Evolutionary conservation across 306 rosid species (phyloP).

Genomic region (Prosopis cineraria): DNA sequence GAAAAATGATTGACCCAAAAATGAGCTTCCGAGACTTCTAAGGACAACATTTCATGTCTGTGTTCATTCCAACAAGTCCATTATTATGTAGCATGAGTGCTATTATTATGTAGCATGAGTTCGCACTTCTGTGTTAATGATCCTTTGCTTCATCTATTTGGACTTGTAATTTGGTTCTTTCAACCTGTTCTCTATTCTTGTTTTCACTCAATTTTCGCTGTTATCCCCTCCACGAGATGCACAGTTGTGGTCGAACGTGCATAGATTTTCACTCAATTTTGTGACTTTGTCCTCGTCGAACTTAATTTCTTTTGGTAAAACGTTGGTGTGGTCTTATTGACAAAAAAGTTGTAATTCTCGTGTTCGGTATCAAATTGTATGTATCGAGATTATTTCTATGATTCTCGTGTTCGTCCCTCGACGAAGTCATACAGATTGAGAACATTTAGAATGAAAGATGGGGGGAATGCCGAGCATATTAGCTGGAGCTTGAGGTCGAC

Average conservation of each 20-base stretch:
- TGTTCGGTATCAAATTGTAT: not conserved
- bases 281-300: not conserved
- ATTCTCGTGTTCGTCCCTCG: too few relatives aligned
- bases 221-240: not conserved
- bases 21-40: conserved; percentile 95
- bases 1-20: conserved; percentile 71
- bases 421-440: too few relatives aligned
- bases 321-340: not conserved
- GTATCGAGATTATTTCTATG: not conserved
- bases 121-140: not conserved
- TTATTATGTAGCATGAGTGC: not conserved
- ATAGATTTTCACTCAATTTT: not conserved
- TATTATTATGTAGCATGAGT: not conserved
- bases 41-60: conserved; percentile 21
- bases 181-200: not conserved
- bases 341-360: not conserved
- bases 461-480: too few relatives aligned
- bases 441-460: too few relatives aligned
- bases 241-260: not conserved
- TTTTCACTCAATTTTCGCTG: not conserved
- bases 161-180: not conserved
- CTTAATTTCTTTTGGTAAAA: not conserved
- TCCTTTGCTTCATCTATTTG: conserved; percentile 3
- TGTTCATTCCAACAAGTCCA: not conserved
- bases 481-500: too few relatives aligned